A percentile compares a stretch with the other conserved stretches of the same genome.
These are phyloP conservation scores for Ophiostoma sp. DNA, from an alignment of 2,329 filamentous ascomycete species.

Conservation along the genomic window DNA sequence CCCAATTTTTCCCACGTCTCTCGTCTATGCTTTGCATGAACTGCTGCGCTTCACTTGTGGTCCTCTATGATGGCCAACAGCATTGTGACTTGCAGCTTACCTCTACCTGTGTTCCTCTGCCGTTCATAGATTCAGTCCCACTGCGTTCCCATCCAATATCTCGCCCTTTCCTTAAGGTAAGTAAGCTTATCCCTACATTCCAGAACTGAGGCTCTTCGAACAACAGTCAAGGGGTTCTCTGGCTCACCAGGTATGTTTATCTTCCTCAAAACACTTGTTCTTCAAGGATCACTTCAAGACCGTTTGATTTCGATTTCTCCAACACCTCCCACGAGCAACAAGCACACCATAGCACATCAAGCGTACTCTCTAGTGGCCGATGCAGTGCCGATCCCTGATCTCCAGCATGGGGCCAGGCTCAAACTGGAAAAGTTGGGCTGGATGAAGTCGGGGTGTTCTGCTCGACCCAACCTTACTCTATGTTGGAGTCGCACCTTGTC, in stretches of 20 bases:
- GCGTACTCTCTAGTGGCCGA: neutral
- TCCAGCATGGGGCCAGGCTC: neutral
- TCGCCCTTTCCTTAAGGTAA: neutral
- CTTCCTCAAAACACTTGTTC: neutral
- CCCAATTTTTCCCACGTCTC: no score
- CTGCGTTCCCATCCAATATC: neutral
- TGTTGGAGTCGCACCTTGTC: neutral
- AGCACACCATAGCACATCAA: neutral
- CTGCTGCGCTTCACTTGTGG: no score
- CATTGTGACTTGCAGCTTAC: neutral
- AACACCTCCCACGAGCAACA: neutral
- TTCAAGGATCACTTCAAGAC: neutral
- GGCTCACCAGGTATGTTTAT: neutral
- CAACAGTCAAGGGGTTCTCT: neutral
- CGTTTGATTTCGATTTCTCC: neutral
- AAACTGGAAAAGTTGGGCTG: no score
- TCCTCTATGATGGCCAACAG: no score
- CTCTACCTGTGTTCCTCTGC: neutral
- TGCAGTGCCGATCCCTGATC: neutral
- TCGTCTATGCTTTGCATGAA: no score
- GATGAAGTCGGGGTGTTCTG: neutral
- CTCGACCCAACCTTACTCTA: no score
- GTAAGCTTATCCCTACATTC: neutral
- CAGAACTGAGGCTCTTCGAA: neutral
- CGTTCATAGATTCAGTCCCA: neutral